phyloP scores from a whole-genome alignment of 169 alveolate species.

The Besnoitia besnoiti region DNA sequence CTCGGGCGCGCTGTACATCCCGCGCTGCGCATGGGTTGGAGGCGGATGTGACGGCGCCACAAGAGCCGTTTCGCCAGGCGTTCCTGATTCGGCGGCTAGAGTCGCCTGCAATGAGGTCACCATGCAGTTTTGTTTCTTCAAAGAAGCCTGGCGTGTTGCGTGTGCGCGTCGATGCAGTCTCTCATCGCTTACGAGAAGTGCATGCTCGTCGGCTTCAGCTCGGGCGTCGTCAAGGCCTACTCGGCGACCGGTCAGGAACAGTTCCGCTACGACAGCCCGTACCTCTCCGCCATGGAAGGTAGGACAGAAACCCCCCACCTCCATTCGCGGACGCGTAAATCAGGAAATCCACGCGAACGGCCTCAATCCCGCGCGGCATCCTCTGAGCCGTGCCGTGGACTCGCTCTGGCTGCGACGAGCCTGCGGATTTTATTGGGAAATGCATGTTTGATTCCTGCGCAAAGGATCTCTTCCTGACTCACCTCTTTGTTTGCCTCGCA shows the following conservation, averaged over 20 bases:
- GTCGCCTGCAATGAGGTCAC: background rate
- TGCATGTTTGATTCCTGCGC: too few species aligned
- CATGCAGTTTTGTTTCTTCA: background rate
- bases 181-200: background rate
- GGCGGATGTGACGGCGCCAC: too few species aligned
- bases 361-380: too few species aligned
- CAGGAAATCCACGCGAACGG: too few species aligned
- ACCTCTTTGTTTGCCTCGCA: background rate
- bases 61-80: too few species aligned
- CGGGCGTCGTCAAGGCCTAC: slow-evolving; percentile 15
- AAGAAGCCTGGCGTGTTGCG: background rate
- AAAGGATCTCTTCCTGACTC: background rate
- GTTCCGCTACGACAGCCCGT: background rate
- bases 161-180: background rate
- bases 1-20: too few species aligned
- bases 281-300: slow-evolving; percentile 16
- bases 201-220: slow-evolving; percentile 10
- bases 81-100: background rate
- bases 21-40: too few species aligned
- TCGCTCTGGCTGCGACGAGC: too few species aligned
- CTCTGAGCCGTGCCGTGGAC: too few species aligned
- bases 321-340: too few species aligned
- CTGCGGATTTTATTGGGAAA: too few species aligned
- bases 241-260: background rate
- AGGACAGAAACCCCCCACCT: too few species aligned